phyloP scores from a whole-genome alignment of 2,329 filamentous ascomycete species.

The Diaporthe sp. region DNA sequence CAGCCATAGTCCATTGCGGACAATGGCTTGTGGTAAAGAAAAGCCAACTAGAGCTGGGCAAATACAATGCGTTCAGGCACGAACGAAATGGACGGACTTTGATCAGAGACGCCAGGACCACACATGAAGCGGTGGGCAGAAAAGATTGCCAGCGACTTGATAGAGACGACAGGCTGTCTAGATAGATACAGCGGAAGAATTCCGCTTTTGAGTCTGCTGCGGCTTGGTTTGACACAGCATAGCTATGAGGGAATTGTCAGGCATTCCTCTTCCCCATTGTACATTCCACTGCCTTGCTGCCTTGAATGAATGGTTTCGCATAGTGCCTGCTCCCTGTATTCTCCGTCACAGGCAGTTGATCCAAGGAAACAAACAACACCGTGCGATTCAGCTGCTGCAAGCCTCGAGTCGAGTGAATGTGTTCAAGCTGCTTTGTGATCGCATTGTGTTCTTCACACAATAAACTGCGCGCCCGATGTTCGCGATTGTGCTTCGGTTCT shows the following conservation, averaged over 20 bases:
- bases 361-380: background rate
- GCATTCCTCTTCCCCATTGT: background rate
- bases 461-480: background rate
- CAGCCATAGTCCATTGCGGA: background rate
- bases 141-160: background rate
- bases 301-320: background rate
- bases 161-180: no score
- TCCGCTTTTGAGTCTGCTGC: background rate
- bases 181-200: background rate
- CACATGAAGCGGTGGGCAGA: background rate
- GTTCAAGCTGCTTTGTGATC: background rate
- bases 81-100: background rate
- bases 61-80: background rate
- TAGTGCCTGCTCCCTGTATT: background rate
- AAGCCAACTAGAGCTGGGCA: background rate
- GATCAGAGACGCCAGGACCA: background rate
- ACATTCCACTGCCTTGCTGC: background rate
- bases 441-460: background rate
- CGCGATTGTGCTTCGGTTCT: background rate
- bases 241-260: no score
- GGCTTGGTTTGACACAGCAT: background rate
- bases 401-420: background rate
- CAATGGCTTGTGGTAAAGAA: background rate
- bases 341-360: background rate
- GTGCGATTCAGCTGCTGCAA: no score